These are phyloP conservation scores for Dactylellina drechsleri DNA, from an alignment of 2,329 filamentous ascomycete species.

Conservation along the genomic window DNA sequence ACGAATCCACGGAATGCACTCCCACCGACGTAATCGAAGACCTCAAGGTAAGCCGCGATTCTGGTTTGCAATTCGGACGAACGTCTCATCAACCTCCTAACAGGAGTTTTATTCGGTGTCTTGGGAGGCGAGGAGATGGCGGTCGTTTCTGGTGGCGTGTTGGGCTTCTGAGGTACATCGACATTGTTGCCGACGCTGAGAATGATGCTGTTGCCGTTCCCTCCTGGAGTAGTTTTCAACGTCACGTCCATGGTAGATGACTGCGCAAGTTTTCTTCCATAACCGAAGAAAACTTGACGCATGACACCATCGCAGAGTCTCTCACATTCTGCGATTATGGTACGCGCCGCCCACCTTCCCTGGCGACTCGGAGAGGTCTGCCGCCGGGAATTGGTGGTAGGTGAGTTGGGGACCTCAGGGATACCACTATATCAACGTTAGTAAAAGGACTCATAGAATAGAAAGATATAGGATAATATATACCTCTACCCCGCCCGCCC, in stretches of 20 bases:
- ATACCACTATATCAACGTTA: conserved; percentile 73
- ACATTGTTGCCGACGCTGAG: conserved; percentile 49
- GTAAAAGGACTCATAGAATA: conserved; percentile 60
- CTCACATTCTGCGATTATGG: conserved; percentile 99
- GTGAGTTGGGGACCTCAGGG: conserved; percentile 67
- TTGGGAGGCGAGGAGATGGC: conserved; percentile 53
- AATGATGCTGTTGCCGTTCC: conserved; percentile 55
- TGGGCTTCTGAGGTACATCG: conserved; percentile 43
- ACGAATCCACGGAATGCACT: conserved; percentile 88
- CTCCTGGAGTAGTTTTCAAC: conserved; percentile 50
- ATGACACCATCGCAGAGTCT: conserved; percentile 99
- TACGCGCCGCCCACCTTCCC: conserved; percentile 90
- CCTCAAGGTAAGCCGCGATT: conserved; percentile 75
- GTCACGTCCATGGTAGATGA: conserved; percentile 54
- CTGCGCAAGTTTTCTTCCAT: conserved; percentile 54
- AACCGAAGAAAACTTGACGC: conserved; percentile 90
- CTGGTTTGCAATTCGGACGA: conserved; percentile 57
- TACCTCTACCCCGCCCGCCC: conserved; percentile 73
- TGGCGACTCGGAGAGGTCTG: conserved; percentile 66
- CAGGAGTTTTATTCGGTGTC: conserved; percentile 21
- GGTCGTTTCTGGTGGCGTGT: conserved; percentile 56
- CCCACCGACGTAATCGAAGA: conserved; percentile 86
- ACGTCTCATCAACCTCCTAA: conserved; percentile 45
- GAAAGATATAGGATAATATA: conserved; percentile 58
- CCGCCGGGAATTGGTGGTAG: conserved; percentile 62